Conservation (phyloP, 2,329 filamentous ascomycete genomes). For the Aspergillus chevalieri region DNA sequence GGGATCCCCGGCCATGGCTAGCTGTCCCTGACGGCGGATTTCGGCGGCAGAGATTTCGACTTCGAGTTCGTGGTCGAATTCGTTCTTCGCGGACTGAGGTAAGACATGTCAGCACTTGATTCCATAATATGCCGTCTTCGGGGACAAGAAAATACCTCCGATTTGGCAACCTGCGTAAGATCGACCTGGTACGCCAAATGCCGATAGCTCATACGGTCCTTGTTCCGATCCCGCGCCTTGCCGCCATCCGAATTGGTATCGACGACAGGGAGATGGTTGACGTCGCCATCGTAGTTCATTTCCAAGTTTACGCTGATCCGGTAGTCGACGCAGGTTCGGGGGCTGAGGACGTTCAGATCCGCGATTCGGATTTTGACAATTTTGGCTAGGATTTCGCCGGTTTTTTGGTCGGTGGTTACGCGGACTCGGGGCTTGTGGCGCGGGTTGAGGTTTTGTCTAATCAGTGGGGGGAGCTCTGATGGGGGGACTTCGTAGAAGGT, state of each 20-base stretch:
- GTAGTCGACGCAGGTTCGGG: conserved; percentile 73
- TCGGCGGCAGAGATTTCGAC: conserved; percentile 43
- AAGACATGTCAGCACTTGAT: not conserved
- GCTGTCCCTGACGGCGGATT: conserved; percentile 39
- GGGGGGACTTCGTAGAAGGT: conserved; percentile 71
- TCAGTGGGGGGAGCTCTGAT: conserved; percentile 57
- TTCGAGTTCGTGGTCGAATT: conserved; percentile 46
- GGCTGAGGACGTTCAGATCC: conserved; percentile 82
- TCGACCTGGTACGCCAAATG: conserved; percentile 87
- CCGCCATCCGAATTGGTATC: conserved; percentile 28
- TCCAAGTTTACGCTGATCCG: conserved; percentile 92
- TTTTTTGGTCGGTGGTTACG: conserved; percentile 70
- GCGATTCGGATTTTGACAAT: conserved; percentile 88
- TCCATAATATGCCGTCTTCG: conserved; percentile 10
- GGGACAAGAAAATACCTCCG: conserved; percentile 30
- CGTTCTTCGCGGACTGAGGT: conserved; percentile 25
- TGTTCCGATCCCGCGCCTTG: conserved; percentile 58
- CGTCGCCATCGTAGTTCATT: conserved; percentile 71
- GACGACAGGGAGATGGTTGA: conserved; percentile 49
- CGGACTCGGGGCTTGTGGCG: conserved; percentile 60
- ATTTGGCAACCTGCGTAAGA: conserved; percentile 74
- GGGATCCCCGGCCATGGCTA: conserved; percentile 33
- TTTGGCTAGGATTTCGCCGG: conserved; percentile 63
- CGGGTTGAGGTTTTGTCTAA: conserved; percentile 56
- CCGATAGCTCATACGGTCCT: conserved; percentile 85